These are phyloP conservation scores for Trypanosoma scelopori DNA, from an alignment of 208 protist species.

Conservation along the genomic window DNA sequence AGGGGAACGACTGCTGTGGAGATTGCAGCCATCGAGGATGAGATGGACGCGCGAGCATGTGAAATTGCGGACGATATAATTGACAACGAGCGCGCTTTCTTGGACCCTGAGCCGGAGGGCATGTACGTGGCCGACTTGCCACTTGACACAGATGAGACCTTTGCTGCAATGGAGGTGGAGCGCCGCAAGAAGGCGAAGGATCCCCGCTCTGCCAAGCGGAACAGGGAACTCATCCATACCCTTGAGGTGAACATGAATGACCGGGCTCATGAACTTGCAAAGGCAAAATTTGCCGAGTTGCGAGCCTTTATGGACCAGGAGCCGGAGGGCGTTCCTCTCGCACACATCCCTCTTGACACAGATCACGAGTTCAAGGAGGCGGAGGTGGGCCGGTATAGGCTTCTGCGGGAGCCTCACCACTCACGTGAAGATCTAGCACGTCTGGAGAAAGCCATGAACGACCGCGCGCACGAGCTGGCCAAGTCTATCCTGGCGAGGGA, in stretches of 20 bases:
- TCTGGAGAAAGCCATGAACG: constrained; percentile 58
- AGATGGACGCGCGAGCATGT: constrained; percentile 60
- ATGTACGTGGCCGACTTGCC: constrained; percentile 79
- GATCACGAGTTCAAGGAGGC: constrained; percentile 78
- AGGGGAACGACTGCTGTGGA: constrained; percentile 27
- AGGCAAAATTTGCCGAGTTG: constrained; percentile 56
- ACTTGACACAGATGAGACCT: constrained; percentile 61
- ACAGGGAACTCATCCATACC: constrained; percentile 65
- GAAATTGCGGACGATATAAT: constrained; percentile 72
- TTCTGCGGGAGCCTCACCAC: constrained; percentile 26
- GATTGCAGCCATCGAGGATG: constrained; percentile 41
- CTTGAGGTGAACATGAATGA: constrained; percentile 71
- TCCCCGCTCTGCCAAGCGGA: constrained; percentile 48
- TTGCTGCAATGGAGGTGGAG: constrained; percentile 73
- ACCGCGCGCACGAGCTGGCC: constrained; percentile 57
- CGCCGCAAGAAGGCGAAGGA: constrained; percentile 60
- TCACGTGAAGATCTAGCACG: constrained; percentile 26
- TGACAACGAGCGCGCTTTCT: constrained; percentile 65
- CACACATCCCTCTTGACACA: constrained; percentile 68
- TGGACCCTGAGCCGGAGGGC: constrained; percentile 80
- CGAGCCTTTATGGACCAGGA: constrained; percentile 77
- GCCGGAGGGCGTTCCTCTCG: constrained; percentile 67
- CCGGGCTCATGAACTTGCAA: constrained; percentile 66
- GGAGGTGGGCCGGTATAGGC: constrained; percentile 68
- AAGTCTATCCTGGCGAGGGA: constrained; percentile 50